Conservation (phyloP, 2,329 filamentous ascomycete genomes). For the Tolypocladium guangdongense region DNA sequence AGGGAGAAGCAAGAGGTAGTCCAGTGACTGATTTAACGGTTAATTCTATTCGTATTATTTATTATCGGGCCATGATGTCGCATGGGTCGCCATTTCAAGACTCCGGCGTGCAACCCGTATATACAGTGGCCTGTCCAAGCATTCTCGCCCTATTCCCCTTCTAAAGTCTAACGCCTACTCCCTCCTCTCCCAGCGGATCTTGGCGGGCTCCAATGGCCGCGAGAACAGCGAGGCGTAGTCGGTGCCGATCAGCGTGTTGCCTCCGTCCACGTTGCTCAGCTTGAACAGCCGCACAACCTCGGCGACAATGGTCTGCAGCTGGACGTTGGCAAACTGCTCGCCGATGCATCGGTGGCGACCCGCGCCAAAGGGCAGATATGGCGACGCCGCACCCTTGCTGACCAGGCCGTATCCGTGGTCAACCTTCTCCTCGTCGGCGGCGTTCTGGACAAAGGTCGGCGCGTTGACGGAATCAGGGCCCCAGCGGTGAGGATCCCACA, state of each 20-base stretch:
- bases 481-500: conserved; percentile 92
- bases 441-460: conserved; percentile 32
- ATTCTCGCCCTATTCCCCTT: not conserved
- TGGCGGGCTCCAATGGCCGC: conserved; percentile 57
- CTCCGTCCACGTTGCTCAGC: conserved; percentile 65
- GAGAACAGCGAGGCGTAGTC: conserved; percentile 65
- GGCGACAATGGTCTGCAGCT: conserved; percentile 76
- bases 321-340: conserved; percentile 91
- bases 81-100: not conserved
- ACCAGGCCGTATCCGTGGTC: conserved; percentile 93
- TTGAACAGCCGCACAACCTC: conserved; percentile 70
- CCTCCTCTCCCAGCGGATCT: conserved; percentile 66
- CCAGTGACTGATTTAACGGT: not conserved
- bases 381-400: conserved; percentile 79
- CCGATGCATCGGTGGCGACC: conserved; percentile 91
- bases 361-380: conserved; percentile 89
- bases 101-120: not conserved
- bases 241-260: conserved; percentile 54
- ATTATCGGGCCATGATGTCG: not conserved
- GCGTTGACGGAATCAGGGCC: conserved; percentile 51
- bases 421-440: conserved; percentile 58
- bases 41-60: not conserved
- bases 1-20: not conserved
- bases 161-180: conserved; percentile 25
- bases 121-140: not conserved